A percentile compares a stretch with the other conserved stretches of the same genome.
These are phyloP conservation scores for Straminergon stramineum DNA, from an alignment of 225 moss, liverwort and hornwort genomes.

Conservation along the genomic window DNA sequence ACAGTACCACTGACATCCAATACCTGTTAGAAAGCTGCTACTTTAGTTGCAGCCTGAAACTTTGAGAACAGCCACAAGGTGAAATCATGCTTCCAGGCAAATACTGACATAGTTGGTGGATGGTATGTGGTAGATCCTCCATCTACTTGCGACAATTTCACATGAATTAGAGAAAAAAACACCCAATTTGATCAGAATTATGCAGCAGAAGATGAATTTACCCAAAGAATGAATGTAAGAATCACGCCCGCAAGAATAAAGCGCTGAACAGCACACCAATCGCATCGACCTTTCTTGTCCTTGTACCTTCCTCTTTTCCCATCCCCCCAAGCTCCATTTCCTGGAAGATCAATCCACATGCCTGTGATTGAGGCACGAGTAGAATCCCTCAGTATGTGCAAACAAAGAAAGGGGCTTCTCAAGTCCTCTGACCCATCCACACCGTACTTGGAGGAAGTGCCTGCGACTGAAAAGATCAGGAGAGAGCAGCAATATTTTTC, in stretches of 20 bases:
- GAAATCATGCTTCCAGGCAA: not conserved
- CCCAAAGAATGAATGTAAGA: conserved; percentile 43
- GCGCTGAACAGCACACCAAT: conserved; percentile 43
- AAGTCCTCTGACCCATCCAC: not conserved
- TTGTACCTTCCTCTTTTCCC: conserved; percentile 47
- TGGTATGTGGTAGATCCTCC: not conserved
- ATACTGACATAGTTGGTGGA: not conserved
- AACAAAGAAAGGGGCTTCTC: not conserved
- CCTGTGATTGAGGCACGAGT: conserved; percentile 45
- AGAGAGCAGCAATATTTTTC: not conserved
- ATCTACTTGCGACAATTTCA: not conserved
- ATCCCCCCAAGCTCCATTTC: conserved; percentile 50
- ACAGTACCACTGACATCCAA: not conserved
- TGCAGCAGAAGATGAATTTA: not conserved
- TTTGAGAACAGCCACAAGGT: not conserved
- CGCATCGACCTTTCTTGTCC: conserved; percentile 43
- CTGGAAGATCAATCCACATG: conserved; percentile 72
- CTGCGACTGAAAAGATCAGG: not conserved
- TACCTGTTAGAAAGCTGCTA: not conserved
- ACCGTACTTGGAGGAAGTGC: not conserved
- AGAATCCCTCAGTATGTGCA: conserved; percentile 29
- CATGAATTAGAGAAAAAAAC: not conserved
- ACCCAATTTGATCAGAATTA: not conserved
- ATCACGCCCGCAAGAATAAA: conserved; percentile 38
- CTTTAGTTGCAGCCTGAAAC: not conserved